Conservation (phyloP, 768 basidiomycete genomes). For the Rhizopogon sp. region DNA sequence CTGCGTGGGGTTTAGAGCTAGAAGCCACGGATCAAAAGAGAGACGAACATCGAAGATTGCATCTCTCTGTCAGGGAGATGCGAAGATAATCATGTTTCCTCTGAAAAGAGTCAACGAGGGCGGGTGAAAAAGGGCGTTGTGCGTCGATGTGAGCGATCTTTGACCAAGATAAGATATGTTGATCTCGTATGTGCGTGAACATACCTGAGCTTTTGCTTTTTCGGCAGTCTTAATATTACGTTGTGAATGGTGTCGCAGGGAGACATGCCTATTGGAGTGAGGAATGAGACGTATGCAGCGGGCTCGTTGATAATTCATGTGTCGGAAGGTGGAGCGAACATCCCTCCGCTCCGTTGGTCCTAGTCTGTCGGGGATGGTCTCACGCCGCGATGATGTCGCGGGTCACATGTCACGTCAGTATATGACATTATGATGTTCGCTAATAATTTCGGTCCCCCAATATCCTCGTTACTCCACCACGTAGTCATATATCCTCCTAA, state of each 20-base stretch:
- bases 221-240: conserved; percentile 4
- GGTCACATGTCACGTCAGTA: not conserved
- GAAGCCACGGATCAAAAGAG: not conserved
- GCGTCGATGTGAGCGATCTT: conserved; percentile 54
- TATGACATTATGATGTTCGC: not conserved
- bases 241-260: not conserved
- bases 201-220: conserved; percentile 18
- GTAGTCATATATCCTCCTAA: not conserved
- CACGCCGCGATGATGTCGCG: too few relatives aligned
- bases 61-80: conserved; percentile 81
- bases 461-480: not conserved
- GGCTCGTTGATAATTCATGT: not conserved
- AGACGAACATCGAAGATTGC: conserved; percentile 75
- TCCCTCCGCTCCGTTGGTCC: too few relatives aligned
- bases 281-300: not conserved
- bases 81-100: conserved; percentile 83
- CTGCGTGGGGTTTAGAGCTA: conserved; percentile 30
- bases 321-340: not conserved
- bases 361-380: too few relatives aligned
- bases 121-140: conserved; percentile 40
- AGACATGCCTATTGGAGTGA: not conserved
- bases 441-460: too few relatives aligned
- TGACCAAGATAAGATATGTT: conserved; percentile 6
- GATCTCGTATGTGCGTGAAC: not conserved
- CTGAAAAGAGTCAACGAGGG: conserved; percentile 60